Evolutionary conservation across 2,329 filamentous ascomycete species (phyloP).

Genomic region (Diplodia intermedia): DNA sequence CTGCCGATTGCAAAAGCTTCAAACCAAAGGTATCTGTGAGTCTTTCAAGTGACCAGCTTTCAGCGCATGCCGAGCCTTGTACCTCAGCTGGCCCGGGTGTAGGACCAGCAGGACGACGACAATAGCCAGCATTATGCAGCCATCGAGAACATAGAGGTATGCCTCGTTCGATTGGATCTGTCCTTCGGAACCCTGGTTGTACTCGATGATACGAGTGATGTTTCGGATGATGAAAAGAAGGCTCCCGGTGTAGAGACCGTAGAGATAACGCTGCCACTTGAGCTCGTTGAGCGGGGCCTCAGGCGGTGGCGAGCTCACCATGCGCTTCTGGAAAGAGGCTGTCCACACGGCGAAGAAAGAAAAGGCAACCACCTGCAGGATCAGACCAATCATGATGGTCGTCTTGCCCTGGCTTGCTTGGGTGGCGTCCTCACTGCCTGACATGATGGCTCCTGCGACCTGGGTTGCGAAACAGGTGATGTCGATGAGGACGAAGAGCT

Average conservation of each 20-base stretch:
- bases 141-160: slow-evolving; percentile 6
- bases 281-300: background rate
- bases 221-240: slow-evolving; percentile 2
- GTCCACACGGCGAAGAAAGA: background rate
- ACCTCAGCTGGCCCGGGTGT: background rate
- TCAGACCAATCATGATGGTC: background rate
- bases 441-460: slow-evolving; percentile 3
- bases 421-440: background rate
- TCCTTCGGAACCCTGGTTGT: background rate
- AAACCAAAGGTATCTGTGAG: background rate
- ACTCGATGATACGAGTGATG: slow-evolving; percentile 8
- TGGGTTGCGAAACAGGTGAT: slow-evolving; percentile 2
- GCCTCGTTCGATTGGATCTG: background rate
- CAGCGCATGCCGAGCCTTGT: background rate
- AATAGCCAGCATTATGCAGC: slow-evolving; percentile 5
- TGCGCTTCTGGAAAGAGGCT: background rate
- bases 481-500: slow-evolving; percentile 12
- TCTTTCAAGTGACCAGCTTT: background rate
- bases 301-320: background rate
- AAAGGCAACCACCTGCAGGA: slow-evolving; percentile 3
- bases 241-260: background rate
- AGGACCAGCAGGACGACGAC: slow-evolving; percentile 1
- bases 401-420: background rate
- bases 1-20: background rate
- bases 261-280: background rate